These are phyloP conservation scores for Fusarium newnesense DNA, from an alignment of 2,329 filamentous ascomycete genomes.

Conservation along the genomic window DNA sequence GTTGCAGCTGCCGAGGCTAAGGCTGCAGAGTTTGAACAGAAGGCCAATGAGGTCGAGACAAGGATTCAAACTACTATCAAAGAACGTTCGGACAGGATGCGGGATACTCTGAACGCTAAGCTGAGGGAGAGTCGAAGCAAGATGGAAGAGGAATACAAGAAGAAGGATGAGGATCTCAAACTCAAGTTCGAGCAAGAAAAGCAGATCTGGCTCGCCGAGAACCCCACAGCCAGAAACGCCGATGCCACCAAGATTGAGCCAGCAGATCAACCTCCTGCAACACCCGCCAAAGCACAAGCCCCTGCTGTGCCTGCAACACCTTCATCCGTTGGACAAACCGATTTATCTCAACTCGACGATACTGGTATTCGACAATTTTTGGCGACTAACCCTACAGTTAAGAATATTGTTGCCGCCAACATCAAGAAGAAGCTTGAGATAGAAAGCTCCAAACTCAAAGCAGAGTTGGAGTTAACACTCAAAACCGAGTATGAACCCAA, in stretches of 20 bases:
- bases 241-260: constrained; percentile 27
- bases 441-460: constrained; percentile 69
- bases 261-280: constrained; percentile 44
- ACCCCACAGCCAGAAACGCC: constrained; percentile 46
- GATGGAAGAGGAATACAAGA: constrained; percentile 63
- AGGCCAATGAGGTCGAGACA: constrained; percentile 72
- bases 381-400: constrained; percentile 65
- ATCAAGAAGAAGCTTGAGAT: constrained; percentile 76
- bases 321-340: constrained; percentile 48
- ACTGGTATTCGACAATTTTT: constrained; percentile 67
- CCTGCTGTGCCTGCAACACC: constrained; percentile 51
- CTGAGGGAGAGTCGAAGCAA: constrained; percentile 72
- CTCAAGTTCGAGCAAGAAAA: constrained; percentile 71
- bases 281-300: constrained; percentile 54
- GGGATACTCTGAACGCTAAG: constrained; percentile 73
- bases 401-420: constrained; percentile 68
- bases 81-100: constrained; percentile 75
- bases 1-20: constrained; percentile 69
- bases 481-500: constrained; percentile 67
- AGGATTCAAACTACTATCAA: constrained; percentile 70
- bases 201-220: constrained; percentile 69
- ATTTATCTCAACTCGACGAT: constrained; percentile 63
- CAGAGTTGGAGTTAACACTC: constrained; percentile 60
- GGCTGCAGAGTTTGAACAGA: constrained; percentile 72
- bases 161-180: constrained; percentile 64